Percentiles rank a stretch among this genome's conserved stretches.
phyloP scores from a whole-genome alignment of 345 rosid genomes.

The Sonneratia alba region DNA sequence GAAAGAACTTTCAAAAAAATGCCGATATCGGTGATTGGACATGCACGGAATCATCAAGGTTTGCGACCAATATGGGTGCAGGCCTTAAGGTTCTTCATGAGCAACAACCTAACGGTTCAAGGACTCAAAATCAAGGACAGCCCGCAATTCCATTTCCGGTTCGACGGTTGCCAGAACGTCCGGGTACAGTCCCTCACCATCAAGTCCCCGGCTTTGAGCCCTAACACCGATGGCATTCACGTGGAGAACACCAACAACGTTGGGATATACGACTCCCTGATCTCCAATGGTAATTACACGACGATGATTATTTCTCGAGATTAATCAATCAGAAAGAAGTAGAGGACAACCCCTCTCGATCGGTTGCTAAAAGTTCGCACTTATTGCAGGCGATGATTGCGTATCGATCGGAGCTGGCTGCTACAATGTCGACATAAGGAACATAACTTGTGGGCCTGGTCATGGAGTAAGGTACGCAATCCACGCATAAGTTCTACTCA shows the following conservation, averaged over 20 bases:
- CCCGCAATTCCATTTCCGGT: slow-evolving; percentile 78
- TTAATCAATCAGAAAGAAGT: too few species aligned
- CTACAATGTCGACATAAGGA: slow-evolving; percentile 64
- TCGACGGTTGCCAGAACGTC: slow-evolving; percentile 47
- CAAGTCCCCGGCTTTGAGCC: slow-evolving; percentile 70
- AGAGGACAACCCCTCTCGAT: background rate
- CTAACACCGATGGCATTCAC: slow-evolving; percentile 93
- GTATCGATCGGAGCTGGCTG: slow-evolving; percentile 89
- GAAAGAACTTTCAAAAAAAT: too few species aligned
- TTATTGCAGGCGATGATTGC: slow-evolving; percentile 78
- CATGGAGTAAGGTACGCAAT: slow-evolving; percentile 81
- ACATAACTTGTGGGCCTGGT: slow-evolving; percentile 92
- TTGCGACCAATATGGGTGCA: slow-evolving; percentile 11
- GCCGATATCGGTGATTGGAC: background rate
- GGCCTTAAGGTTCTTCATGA: slow-evolving; percentile 53
- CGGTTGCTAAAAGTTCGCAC: too few species aligned
- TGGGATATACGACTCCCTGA: slow-evolving; percentile 63
- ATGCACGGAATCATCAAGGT: background rate
- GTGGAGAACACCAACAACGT: slow-evolving; percentile 54
- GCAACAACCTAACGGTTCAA: slow-evolving; percentile 59
- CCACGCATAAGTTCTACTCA: too few species aligned
- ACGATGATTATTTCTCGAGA: background rate
- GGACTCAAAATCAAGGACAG: slow-evolving; percentile 59
- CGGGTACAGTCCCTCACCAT: slow-evolving; percentile 44
- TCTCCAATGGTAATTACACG: slow-evolving; percentile 56